Evolutionary conservation across 2,329 filamentous ascomycete genomes (phyloP), one percentile per base, ranked within the genome.

Genomic region (Rasamsonia emersonii): DNA sequence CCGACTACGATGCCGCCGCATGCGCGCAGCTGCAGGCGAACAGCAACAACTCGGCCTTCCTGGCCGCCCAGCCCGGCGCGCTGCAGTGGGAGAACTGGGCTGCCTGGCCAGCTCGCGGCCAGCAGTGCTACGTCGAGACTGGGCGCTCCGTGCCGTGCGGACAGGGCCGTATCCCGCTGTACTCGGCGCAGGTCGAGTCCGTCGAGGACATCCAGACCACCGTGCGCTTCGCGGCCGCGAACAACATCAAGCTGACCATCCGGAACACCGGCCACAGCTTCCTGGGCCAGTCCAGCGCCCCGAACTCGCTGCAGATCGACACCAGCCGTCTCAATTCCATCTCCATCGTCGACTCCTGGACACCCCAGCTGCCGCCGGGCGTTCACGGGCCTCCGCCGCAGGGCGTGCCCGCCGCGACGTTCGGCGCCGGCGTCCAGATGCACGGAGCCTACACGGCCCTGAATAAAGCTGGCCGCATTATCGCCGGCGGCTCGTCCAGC

Each of bases 211-310:
- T 64, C 36, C 54, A 62, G 39, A 38, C 49, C n/a, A 54, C 53
- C 8, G 59, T 64, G 9, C 47, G 41, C 4, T 64, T 61, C 35
- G 59, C 52, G 2, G 47, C 39, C 14, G 37, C 39, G 28, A 42
- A 56, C 37, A 54, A 56, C 30, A 38, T 60, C 4, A 51, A 61
- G 4, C 45, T 65, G 2, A 46, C 59, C 18, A 62, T 75, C 37
- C 60, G 65, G 32, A 73, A 73, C 40, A 73, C 70, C 1, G 70
- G 70, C 4, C 70, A 75, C 43, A 70, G 73, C 35, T 55, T 18
- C 17, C 10, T 13, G 4, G 49, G 54, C 19, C 46, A 56, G 9
- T 53, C 53, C 10, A 41, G 49, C 24, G 47, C 53, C 9, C 45
- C 50, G 4, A 45, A 57, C 27, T 54, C 56, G 2, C 41, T 59